Evolutionary conservation across 345 rosid genomes (phyloP), one percentile per base, ranked within the genome.

Genomic region (Gossypium thurberi): DNA sequence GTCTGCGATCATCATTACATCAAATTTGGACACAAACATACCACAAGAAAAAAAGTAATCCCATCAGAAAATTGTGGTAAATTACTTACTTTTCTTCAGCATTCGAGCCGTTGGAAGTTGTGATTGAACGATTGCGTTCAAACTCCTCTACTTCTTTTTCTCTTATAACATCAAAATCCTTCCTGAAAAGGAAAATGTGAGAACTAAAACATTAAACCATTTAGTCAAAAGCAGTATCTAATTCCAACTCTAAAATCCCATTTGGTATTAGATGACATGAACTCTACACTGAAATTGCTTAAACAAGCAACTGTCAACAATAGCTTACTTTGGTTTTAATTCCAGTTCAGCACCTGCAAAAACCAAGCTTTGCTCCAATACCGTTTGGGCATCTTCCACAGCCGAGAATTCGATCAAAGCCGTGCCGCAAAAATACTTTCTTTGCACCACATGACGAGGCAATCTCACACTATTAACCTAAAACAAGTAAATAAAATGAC

Each of bases 391-490:
- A 17, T 91, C 96, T 76, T 90, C 93, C 75, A 86, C 90, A 3
- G 85, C 63, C 71, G 93, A 86, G 80, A 95, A 90, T 81, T 95
- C 99, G 51, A 95, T 74, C 89, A 92, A 78, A 74, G 92, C 97
- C 78, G 91, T 86, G 40, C 99, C 99, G 79, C 84, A 84, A 78
- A 92, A 88, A 13, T 85, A 71, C 78, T 84, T 87, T 43, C 84
- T 79, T 77, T 92, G 93, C 56, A 83, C 91, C 21, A 87, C 86
- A 85, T 86, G 97, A 57, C 88, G 90, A 77, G 99, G 98, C 85
- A 95, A 64, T 81, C 98, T 92, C 82, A 95, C 89, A 73, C 98
- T 92, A 71, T 85, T 86, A 37, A 95, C 93, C 99, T 92, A 85
- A 23, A 78, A 79, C 0, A 52, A 25, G 28, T 14, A 55, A 33